phyloP scores from a whole-genome alignment of 805 yeast species.

The Candida qinlingensis region DNA sequence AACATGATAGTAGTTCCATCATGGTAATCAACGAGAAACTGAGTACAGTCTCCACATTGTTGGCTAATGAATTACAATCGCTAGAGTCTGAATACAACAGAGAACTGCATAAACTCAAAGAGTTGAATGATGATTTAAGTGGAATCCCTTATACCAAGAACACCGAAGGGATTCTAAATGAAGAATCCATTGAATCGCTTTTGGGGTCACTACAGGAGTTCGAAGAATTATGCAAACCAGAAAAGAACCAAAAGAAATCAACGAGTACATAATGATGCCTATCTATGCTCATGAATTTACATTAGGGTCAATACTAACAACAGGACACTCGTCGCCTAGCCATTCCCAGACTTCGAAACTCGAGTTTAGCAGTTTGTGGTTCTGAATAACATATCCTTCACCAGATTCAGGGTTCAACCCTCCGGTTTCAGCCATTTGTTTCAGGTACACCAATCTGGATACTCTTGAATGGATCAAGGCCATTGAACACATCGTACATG shows the following conservation, averaged over 20 bases:
- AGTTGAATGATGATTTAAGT: constrained; percentile 21
- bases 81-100: constrained; percentile 22
- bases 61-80: constrained; percentile 23
- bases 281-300: not conserved
- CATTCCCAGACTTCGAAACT: constrained; percentile 80
- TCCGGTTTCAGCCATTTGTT: constrained; percentile 45
- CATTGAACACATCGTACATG: constrained; percentile 96
- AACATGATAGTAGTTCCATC: not conserved
- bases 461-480: constrained; percentile 90
- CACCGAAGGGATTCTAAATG: not conserved
- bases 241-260: not conserved
- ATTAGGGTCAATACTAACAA: constrained; percentile 3
- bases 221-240: not conserved
- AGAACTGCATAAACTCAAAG: not conserved
- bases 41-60: constrained; percentile 22
- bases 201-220: constrained; percentile 15
- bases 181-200: constrained; percentile 14
- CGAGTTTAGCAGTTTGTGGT: constrained; percentile 74
- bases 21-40: constrained; percentile 19
- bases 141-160: constrained; percentile 19
- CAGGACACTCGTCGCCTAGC: constrained; percentile 37
- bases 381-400: constrained; percentile 68
- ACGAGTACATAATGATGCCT: not conserved
- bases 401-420: constrained; percentile 53
- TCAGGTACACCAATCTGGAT: constrained; percentile 57